These are phyloP conservation scores for Suillus hirtellus DNA, from an alignment of 768 basidiomycete species.

Conservation along the genomic window DNA sequence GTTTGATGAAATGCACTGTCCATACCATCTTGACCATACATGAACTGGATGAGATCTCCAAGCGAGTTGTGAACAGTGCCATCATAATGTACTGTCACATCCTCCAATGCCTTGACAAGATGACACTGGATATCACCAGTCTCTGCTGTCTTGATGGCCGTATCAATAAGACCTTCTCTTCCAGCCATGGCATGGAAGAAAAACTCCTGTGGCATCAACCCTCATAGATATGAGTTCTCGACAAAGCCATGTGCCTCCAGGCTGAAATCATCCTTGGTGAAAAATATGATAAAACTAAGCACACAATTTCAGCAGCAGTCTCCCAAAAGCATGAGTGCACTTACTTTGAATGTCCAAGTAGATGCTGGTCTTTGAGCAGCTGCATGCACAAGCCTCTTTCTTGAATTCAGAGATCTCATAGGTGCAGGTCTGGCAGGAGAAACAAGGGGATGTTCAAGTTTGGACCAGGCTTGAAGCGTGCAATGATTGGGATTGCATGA, in stretches of 20 bases:
- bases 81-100: slow-evolving; percentile 96
- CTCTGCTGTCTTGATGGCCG: slow-evolving; percentile 98
- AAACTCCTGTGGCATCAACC: slow-evolving; percentile 96
- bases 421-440: too few species aligned
- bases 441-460: too few species aligned
- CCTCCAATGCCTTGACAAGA: slow-evolving; percentile 96
- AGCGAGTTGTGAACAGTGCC: slow-evolving; percentile 97
- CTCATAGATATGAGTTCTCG: slow-evolving; percentile 96
- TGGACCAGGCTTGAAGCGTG: too few species aligned
- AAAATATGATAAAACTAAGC: slow-evolving; percentile 31
- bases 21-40: slow-evolving; percentile 99
- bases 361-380: too few species aligned
- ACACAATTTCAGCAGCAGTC: too few species aligned
- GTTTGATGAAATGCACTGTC: slow-evolving; percentile 96
- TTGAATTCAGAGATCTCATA: too few species aligned
- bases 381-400: too few species aligned
- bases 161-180: slow-evolving; percentile 98
- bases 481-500: too few species aligned
- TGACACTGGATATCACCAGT: slow-evolving; percentile 99
- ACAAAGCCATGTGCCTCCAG: slow-evolving; percentile 98
- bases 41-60: slow-evolving; percentile 93
- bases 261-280: slow-evolving; percentile 97
- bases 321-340: too few species aligned
- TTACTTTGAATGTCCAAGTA: too few species aligned
- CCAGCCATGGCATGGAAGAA: slow-evolving; percentile 99